Base-by-base conservation (phyloP, 345 rosid species). In the Populus pruinosa region DNA sequence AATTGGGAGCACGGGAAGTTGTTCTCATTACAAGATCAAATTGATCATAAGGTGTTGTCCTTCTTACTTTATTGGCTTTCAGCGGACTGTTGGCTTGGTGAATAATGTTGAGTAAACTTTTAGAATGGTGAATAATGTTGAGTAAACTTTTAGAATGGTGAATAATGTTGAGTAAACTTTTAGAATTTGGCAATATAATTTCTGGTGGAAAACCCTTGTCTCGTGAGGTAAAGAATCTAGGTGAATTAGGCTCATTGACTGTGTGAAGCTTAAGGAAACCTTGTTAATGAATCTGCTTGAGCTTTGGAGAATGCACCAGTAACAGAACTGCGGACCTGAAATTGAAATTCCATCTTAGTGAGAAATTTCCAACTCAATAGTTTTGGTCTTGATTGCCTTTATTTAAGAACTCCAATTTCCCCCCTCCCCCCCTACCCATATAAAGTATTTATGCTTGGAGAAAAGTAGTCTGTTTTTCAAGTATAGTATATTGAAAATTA, bases 11-110 rank as follows among this genome's bases (percentile, higher is more conserved):
- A 71, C 16, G 91, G 94, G 65, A 88, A 81, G 81, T 77, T 92
- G 41, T 94, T 90, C 83, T 90, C 97, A 14, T 82, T 94, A 69
- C 94, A 89, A 77, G 91, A 91, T 74, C 98, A 94, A 86, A 85
- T 90, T 6, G 90, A 89, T 73, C 97, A 94, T 74, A 94, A 93
- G 97, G 98, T 90, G 67, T 29, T 33, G 20, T 29, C 47, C 63
- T 38, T 13, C 38, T 73, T 63, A 21, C 70, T 31, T 23, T n/a
- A 33, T 36, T 43, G 69, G 36, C 38, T 56, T 77, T 18, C 36
- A 77, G 35, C 35, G 33, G 23, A 59, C 35, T 27, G n/a, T 17
- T 62, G 13, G 5, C 68, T 21, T 69, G 10, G 35, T 41, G 31
- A 65, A 44, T 55, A 49, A 14, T 35, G 33, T 47, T 6, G 4